These are phyloP conservation scores for Thelephora ganbajun DNA, from an alignment of 768 basidiomycete genomes.

Conservation along the genomic window DNA sequence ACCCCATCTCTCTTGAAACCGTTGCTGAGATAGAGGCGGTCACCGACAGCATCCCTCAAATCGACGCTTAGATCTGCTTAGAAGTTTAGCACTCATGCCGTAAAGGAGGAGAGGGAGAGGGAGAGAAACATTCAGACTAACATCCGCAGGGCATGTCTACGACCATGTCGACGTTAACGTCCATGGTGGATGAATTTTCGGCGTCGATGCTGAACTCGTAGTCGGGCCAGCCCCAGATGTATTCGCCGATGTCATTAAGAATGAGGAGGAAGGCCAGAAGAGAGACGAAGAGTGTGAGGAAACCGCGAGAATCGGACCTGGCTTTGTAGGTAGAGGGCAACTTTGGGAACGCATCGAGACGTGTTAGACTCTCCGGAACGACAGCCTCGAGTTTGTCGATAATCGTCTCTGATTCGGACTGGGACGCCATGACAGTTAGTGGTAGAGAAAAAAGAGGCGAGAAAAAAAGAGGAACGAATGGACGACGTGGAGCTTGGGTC, in stretches of 20 bases:
- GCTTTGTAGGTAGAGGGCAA: slow-evolving; percentile 70
- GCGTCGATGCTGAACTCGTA: slow-evolving; percentile 80
- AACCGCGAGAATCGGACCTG: slow-evolving; percentile 66
- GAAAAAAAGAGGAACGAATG: too few species aligned
- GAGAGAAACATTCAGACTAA: slow-evolving; percentile 26
- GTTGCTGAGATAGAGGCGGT: slow-evolving; percentile 71
- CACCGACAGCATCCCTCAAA: slow-evolving; percentile 85
- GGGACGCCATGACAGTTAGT: not conserved
- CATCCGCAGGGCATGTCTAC: slow-evolving; percentile 90
- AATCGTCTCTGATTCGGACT: slow-evolving; percentile 17
- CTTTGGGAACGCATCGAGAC: slow-evolving; percentile 84
- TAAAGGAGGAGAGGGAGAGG: not conserved
- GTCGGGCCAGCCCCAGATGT: slow-evolving; percentile 87
- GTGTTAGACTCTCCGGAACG: slow-evolving; percentile 48
- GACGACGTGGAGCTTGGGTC: too few species aligned
- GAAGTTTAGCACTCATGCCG: not conserved
- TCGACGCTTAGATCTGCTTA: slow-evolving; percentile 70
- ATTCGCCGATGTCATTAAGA: slow-evolving; percentile 84
- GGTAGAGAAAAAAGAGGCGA: too few species aligned
- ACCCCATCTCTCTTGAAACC: slow-evolving; percentile 80
- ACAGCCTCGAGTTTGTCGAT: slow-evolving; percentile 52
- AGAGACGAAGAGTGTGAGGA: slow-evolving; percentile 62
- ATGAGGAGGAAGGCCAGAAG: slow-evolving; percentile 59
- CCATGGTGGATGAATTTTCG: slow-evolving; percentile 44
- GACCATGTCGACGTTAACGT: slow-evolving; percentile 84